Conservation (phyloP, 306 rosid species). For the Dryas octopetala region DNA sequence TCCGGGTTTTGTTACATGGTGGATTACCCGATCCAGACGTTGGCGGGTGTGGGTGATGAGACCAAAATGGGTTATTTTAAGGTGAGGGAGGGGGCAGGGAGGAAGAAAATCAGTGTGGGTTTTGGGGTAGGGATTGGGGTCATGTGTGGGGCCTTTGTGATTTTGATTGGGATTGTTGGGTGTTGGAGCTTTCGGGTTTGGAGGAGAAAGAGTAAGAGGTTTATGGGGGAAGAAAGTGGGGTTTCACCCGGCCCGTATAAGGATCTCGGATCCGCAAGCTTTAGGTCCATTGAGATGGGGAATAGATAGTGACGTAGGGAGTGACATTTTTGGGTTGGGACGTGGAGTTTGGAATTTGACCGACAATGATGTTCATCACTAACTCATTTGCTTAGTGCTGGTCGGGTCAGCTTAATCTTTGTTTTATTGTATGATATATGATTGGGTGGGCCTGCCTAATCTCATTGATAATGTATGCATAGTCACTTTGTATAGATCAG, state of each 20-base stretch:
- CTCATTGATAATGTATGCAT: not conserved
- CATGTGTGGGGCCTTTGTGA: slow-evolving; percentile 11
- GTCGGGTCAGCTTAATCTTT: slow-evolving; percentile 17
- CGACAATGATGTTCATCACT: slow-evolving; percentile 11
- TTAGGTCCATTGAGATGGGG: slow-evolving; percentile 65
- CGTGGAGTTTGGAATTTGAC: slow-evolving; percentile 7
- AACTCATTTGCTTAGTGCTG: slow-evolving; percentile 7
- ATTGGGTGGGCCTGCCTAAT: not conserved
- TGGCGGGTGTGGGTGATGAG: slow-evolving; percentile 54
- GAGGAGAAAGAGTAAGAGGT: slow-evolving; percentile 25
- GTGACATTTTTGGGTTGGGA: slow-evolving; percentile 44
- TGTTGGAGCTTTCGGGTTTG: slow-evolving; percentile 33
- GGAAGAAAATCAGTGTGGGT: slow-evolving; percentile 23
- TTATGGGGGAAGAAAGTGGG: slow-evolving; percentile 38
- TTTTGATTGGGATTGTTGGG: slow-evolving; percentile 34
- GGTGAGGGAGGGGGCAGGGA: slow-evolving; percentile 42
- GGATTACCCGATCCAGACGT: slow-evolving; percentile 62
- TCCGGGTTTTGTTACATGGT: slow-evolving; percentile 67
- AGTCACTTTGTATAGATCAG: not conserved
- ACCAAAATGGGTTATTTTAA: slow-evolving; percentile 75
- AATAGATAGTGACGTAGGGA: slow-evolving; percentile 54
- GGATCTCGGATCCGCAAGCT: slow-evolving; percentile 76
- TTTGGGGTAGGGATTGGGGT: slow-evolving; percentile 32
- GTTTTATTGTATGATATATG: not conserved
- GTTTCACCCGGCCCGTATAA: slow-evolving; percentile 79